These are phyloP conservation scores for Cutaneotrichosporon sp. DNA, from an alignment of 1,284 basidiomycete genomes.

Conservation along the genomic window DNA sequence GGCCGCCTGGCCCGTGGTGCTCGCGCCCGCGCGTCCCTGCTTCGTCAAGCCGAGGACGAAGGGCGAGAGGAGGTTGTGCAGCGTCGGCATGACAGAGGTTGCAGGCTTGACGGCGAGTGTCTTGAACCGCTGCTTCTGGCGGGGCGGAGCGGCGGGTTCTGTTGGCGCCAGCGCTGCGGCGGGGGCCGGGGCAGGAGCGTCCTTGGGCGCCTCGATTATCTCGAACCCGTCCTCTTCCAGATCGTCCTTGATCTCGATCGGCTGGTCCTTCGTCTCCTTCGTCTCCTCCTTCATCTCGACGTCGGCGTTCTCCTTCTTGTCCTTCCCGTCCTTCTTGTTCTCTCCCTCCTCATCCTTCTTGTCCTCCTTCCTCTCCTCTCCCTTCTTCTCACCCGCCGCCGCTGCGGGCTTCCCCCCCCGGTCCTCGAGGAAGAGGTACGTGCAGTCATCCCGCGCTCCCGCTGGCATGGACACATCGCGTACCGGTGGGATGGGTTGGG, in stretches of 20 bases:
- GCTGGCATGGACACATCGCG: slow-evolving; percentile 23
- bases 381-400: neutral
- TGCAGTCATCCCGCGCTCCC: slow-evolving; percentile 34
- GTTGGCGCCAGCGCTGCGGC: neutral
- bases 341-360: neutral
- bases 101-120: slow-evolving; percentile 40
- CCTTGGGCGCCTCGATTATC: slow-evolving; percentile 28
- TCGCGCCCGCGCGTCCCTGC: slow-evolving; percentile 41
- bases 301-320: neutral
- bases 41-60: slow-evolving; percentile 48
- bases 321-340: slow-evolving; percentile 4
- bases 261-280: slow-evolving; percentile 1
- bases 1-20: slow-evolving; percentile 36
- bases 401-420: slow-evolving; percentile 15
- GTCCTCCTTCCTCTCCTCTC: slow-evolving; percentile 5
- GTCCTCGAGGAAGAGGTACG: slow-evolving; percentile 46
- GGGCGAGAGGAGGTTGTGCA: slow-evolving; percentile 44
- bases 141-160: neutral
- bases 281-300: neutral
- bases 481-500: slow-evolving; percentile 24
- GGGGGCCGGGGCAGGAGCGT: neutral
- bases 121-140: slow-evolving; percentile 25
- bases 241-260: neutral
- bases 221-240: slow-evolving; percentile 1
- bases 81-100: slow-evolving; percentile 33